These are phyloP conservation scores for Rhipidocladum racemiflorum DNA, from an alignment of 176 grass and related monocot species.

Conservation along the genomic window DNA sequence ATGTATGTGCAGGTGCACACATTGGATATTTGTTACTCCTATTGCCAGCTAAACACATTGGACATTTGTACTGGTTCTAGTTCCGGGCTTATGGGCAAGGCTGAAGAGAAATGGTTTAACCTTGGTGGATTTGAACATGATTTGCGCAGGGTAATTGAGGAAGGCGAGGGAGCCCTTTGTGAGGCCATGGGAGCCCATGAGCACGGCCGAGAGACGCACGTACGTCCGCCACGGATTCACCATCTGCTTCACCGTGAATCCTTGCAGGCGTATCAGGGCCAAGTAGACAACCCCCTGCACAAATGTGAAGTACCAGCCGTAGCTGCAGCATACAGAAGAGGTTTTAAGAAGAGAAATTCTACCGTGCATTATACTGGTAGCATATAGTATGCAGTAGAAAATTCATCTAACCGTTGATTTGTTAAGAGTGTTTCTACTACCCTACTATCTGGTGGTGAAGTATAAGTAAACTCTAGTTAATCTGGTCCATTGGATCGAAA, in stretches of 20 bases:
- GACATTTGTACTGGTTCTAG: not conserved
- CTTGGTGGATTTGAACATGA: constrained; percentile 99
- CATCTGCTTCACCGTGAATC: constrained; percentile 81
- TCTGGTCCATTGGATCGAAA: too few relatives aligned
- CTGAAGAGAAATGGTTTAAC: constrained; percentile 24
- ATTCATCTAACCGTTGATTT: too few relatives aligned
- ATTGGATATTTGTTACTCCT: not conserved
- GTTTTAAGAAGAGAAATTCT: too few relatives aligned
- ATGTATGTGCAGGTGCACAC: not conserved
- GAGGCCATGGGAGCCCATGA: constrained; percentile 91
- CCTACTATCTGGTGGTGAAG: too few relatives aligned
- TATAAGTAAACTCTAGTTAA: too few relatives aligned
- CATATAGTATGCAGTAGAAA: too few relatives aligned
- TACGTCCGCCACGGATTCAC: constrained; percentile 93
- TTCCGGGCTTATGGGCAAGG: not conserved
- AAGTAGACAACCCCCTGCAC: constrained; percentile 88
- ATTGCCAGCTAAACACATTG: not conserved
- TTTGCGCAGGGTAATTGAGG: constrained; percentile 89
- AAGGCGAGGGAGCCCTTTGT: constrained; percentile 96
- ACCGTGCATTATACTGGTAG: too few relatives aligned
- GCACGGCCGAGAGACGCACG: constrained; percentile 64
- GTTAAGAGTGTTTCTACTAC: too few relatives aligned
- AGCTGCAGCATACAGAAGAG: constrained; percentile 33
- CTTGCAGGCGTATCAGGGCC: constrained; percentile 66
- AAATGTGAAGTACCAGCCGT: constrained; percentile 97